Evolutionary conservation across 371 early-diverging fungal genomes (phyloP).

Genomic region (Rhizomucor miehei): DNA sequence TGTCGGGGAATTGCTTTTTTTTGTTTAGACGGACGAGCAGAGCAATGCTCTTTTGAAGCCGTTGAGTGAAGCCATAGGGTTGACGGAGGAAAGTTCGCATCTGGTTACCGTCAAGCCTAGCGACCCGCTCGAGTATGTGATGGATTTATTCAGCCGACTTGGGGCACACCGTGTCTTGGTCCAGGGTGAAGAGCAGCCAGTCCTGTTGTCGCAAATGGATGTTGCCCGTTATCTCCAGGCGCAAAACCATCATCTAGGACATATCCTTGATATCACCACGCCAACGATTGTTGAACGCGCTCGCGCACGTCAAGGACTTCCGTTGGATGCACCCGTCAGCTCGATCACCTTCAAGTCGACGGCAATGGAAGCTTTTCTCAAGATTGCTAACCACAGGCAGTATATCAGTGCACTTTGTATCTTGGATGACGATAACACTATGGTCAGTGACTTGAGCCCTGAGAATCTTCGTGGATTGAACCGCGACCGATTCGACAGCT

Average conservation of each 20-base stretch:
- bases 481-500: slow-evolving; percentile 38
- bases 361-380: slow-evolving; percentile 52
- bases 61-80: slow-evolving; percentile 36
- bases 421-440: slow-evolving; percentile 44
- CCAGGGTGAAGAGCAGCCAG: slow-evolving; percentile 30
- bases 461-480: slow-evolving; percentile 63
- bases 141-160: slow-evolving; percentile 43
- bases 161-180: slow-evolving; percentile 54
- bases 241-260: slow-evolving; percentile 56
- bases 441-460: slow-evolving; percentile 60
- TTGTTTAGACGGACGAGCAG: neutral
- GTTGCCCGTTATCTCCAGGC: slow-evolving; percentile 53
- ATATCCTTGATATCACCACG: slow-evolving; percentile 46
- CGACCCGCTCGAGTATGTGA: slow-evolving; percentile 31
- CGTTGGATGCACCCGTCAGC: neutral
- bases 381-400: slow-evolving; percentile 30
- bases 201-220: slow-evolving; percentile 61
- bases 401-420: slow-evolving; percentile 51
- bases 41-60: slow-evolving; percentile 21
- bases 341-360: slow-evolving; percentile 43
- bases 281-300: slow-evolving; percentile 25
- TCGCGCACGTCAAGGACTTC: slow-evolving; percentile 1
- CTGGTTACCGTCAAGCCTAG: slow-evolving; percentile 36
- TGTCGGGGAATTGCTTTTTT: too few species aligned
- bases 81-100: slow-evolving; percentile 34